Conservation (phyloP, 2,329 filamentous ascomycete genomes). For the Xylariales sp. region DNA sequence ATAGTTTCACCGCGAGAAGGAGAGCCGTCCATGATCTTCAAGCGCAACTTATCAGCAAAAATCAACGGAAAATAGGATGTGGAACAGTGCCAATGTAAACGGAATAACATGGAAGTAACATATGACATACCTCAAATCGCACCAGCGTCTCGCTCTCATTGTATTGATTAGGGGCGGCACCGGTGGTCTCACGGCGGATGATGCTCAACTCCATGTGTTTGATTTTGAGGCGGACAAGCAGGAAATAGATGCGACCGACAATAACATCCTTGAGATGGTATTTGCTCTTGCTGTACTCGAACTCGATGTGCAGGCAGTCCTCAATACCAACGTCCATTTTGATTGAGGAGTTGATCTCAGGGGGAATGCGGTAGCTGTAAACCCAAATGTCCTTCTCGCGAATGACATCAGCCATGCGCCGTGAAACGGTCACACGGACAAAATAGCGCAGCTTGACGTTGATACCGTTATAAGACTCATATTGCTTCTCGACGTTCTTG, state of each 20-base stretch:
- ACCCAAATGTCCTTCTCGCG: constrained; percentile 99
- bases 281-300: constrained; percentile 98
- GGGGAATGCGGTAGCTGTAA: constrained; percentile 95
- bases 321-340: constrained; percentile 99
- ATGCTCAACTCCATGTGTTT: constrained; percentile 99
- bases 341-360: constrained; percentile 96
- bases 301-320: constrained; percentile 98
- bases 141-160: constrained; percentile 99
- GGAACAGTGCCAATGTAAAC: too few relatives aligned
- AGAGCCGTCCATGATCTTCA: constrained; percentile 99
- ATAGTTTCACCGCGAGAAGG: constrained; percentile 93
- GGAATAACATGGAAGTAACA: constrained; percentile 4
- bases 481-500: constrained; percentile 99
- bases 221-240: constrained; percentile 95
- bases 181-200: constrained; percentile 93
- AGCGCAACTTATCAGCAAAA: too few relatives aligned
- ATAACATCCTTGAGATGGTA: constrained; percentile 99
- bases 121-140: constrained; percentile 71
- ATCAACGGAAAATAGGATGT: too few relatives aligned
- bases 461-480: constrained; percentile 99
- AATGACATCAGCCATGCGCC: constrained; percentile 96
- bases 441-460: constrained; percentile 99
- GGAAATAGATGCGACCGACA: constrained; percentile 96
- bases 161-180: constrained; percentile 95
- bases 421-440: constrained; percentile 90